Conservation (phyloP, 257 asterid genomes). For the Capsicum pubescens region DNA sequence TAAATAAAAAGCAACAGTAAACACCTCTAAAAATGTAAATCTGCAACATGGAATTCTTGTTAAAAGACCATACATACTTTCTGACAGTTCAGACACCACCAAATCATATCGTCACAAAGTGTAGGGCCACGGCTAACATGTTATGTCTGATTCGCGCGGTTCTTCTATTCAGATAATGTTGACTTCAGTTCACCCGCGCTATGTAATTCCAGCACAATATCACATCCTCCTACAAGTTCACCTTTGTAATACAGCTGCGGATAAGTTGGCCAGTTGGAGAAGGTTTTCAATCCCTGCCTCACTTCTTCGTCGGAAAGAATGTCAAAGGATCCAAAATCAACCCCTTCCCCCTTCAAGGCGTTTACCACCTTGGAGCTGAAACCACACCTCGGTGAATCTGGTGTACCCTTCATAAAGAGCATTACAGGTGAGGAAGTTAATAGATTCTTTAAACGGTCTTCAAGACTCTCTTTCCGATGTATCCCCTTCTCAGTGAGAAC, state of each 20-base stretch:
- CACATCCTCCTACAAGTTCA: slow-evolving; percentile 95
- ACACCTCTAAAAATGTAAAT: not conserved
- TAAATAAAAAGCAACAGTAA: not conserved
- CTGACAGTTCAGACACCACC: not conserved
- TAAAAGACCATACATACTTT: not conserved
- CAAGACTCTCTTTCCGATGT: slow-evolving; percentile 48
- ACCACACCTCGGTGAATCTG: slow-evolving; percentile 83
- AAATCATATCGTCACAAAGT: not conserved
- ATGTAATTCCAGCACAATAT: slow-evolving; percentile 77
- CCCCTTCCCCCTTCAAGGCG: slow-evolving; percentile 69
- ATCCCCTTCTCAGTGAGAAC: slow-evolving; percentile 73
- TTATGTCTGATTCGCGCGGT: not conserved
- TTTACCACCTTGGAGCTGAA: slow-evolving; percentile 93
- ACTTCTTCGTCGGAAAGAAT: slow-evolving; percentile 83
- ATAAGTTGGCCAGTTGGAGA: slow-evolving; percentile 96
- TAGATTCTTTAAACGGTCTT: slow-evolving; percentile 67
- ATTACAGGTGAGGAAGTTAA: slow-evolving; percentile 62
- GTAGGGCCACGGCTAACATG: slow-evolving; percentile 1
- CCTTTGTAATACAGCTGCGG: slow-evolving; percentile 96
- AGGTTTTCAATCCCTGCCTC: slow-evolving; percentile 88
- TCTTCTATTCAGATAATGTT: slow-evolving; percentile 63
- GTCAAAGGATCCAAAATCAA: slow-evolving; percentile 83
- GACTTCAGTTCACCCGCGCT: slow-evolving; percentile 71
- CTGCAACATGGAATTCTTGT: not conserved
- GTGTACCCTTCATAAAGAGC: slow-evolving; percentile 91